A percentile compares a stretch with the other conserved stretches of the same genome.
These are phyloP conservation scores for Neurospora sp. DNA, from an alignment of 495 filamentous ascomycete genomes.

Conservation along the genomic window DNA sequence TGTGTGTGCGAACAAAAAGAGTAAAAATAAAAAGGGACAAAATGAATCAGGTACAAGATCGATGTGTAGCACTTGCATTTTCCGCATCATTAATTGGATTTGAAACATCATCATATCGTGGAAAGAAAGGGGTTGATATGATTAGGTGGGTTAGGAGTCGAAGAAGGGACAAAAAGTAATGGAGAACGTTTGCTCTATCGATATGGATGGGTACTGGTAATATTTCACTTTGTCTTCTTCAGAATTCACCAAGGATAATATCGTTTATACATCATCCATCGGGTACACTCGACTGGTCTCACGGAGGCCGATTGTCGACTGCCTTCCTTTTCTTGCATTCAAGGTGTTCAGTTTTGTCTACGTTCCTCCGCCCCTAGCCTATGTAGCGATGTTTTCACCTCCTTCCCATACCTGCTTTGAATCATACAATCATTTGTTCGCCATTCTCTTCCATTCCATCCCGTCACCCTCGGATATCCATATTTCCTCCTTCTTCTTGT, in stretches of 20 bases:
- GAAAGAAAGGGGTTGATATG: background rate
- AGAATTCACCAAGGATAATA: background rate
- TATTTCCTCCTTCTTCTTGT: background rate
- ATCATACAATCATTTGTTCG: background rate
- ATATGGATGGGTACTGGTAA: background rate
- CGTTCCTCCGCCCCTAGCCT: background rate
- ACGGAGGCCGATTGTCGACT: no score
- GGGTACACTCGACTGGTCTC: no score
- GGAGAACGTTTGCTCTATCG: background rate
- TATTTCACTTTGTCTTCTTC: background rate
- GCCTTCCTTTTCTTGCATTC: background rate
- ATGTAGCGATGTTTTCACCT: background rate
- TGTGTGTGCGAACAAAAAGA: background rate
- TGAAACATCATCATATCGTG: background rate
- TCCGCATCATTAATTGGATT: background rate
- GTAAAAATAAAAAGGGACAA: background rate
- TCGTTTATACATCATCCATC: background rate
- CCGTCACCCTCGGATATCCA: background rate
- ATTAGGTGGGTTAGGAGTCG: background rate
- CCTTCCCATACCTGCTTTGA: background rate
- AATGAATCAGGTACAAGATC: background rate
- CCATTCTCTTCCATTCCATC: background rate
- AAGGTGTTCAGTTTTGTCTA: background rate
- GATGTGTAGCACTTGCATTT: background rate
- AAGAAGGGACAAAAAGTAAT: background rate